phyloP scores from a whole-genome alignment of 2,329 filamentous ascomycete species.

The Paecilomyces formosus region DNA sequence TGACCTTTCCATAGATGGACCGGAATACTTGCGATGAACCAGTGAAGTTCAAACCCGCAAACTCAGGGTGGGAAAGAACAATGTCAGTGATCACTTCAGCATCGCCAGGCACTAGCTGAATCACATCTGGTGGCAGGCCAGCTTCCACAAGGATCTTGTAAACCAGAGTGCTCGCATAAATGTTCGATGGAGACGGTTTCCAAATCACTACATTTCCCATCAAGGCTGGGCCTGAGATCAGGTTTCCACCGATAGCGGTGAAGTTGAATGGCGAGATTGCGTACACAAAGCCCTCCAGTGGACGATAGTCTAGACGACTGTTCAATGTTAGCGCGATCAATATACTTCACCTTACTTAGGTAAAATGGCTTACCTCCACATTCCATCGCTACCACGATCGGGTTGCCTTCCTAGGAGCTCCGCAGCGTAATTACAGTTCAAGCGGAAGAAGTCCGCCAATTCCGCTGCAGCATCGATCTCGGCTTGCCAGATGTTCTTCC shows the following conservation, averaged over 20 bases:
- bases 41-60: constrained; percentile 91
- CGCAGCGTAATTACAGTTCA: constrained; percentile 90
- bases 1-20: constrained; percentile 78
- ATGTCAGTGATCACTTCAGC: constrained; percentile 72
- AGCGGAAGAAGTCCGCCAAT: constrained; percentile 78
- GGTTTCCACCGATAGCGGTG: constrained; percentile 83
- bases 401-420: constrained; percentile 86
- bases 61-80: constrained; percentile 67
- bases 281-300: constrained; percentile 90
- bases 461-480: constrained; percentile 97
- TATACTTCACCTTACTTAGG: neutral
- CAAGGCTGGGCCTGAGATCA: constrained; percentile 72
- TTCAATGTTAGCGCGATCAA: neutral
- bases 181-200: constrained; percentile 85
- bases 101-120: constrained; percentile 88
- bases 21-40: constrained; percentile 90
- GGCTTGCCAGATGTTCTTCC: constrained; percentile 99
- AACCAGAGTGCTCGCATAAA: constrained; percentile 78
- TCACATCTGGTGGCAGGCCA: constrained; percentile 77
- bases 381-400: constrained; percentile 68
- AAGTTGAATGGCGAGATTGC: constrained; percentile 95
- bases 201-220: constrained; percentile 93
- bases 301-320: constrained; percentile 72
- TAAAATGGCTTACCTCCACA: constrained; percentile 64
- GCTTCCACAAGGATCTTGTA: constrained; percentile 90